phyloP scores from a whole-genome alignment of 768 basidiomycete species.

The Mycena filopes region DNA sequence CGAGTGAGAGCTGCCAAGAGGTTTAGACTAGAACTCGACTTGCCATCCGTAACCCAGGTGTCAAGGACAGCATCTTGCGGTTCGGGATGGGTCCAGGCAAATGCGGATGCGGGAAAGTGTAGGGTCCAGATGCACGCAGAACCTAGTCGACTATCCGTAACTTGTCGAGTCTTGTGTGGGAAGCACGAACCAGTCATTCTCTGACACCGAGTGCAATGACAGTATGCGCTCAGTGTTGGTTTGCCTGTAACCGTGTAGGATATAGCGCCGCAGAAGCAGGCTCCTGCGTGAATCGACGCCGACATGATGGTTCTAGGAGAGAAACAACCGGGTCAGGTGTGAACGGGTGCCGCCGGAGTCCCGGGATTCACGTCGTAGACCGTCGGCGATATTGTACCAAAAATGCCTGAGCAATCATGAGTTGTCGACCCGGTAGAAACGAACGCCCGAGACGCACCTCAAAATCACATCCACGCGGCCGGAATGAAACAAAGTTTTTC shows the following conservation, averaged over 20 bases:
- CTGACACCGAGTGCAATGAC: conserved; percentile 80
- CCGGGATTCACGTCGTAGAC: too few relatives aligned
- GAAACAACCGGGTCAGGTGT: conserved; percentile 22
- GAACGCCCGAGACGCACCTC: conserved; percentile 4
- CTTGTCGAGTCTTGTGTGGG: neutral
- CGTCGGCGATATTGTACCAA: too few relatives aligned
- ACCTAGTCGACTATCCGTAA: conserved; percentile 45
- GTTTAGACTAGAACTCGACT: too few relatives aligned
- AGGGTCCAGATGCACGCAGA: conserved; percentile 72
- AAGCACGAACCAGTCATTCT: conserved; percentile 57
- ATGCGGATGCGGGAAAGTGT: conserved; percentile 61
- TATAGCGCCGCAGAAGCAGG: conserved; percentile 68
- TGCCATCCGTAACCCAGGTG: conserved; percentile 56
- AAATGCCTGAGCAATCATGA: neutral
- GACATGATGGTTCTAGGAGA: conserved; percentile 9
- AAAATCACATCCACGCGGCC: conserved; percentile 11
- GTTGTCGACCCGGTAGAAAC: neutral
- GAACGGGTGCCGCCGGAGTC: conserved; percentile 5
- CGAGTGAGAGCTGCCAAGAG: too few relatives aligned
- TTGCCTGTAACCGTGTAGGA: conserved; percentile 58
- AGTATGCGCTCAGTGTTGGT: conserved; percentile 69
- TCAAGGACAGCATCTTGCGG: conserved; percentile 52
- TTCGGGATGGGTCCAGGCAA: conserved; percentile 63
- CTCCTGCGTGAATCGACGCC: conserved; percentile 50
- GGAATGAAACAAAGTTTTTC: conserved; percentile 1